Conservation (phyloP, 2,329 filamentous ascomycete species). For the Rutstroemia sydowiana region DNA sequence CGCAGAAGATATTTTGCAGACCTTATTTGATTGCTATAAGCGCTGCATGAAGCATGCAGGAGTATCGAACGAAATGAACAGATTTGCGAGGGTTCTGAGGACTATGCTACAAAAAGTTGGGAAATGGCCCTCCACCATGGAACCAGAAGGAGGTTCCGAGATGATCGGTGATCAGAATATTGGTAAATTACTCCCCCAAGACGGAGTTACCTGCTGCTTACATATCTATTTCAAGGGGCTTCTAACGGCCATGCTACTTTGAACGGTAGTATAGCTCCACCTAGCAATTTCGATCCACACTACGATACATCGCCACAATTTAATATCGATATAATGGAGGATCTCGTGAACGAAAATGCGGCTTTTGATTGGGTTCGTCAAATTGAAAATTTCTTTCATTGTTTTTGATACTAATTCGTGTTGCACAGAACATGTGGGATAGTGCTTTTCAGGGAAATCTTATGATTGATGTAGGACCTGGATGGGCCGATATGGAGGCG, state of each 20-base stretch:
- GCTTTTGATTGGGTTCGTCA: conserved; percentile 6
- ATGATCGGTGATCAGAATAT: background rate
- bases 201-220: background rate
- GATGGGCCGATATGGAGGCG: too few relatives aligned
- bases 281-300: background rate
- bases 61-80: conserved; percentile 18
- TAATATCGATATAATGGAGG: background rate
- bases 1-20: conserved; percentile 17
- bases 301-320: background rate
- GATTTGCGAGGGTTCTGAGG: conserved; percentile 17
- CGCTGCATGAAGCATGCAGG: conserved; percentile 17
- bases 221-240: background rate
- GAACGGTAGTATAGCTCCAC: background rate
- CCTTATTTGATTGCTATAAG: conserved; percentile 14
- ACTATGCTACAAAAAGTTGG: conserved; percentile 18
- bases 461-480: background rate
- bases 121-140: background rate
- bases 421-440: conserved; percentile 8
- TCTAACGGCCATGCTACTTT: background rate
- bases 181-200: background rate
- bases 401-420: background rate
- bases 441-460: conserved; percentile 2
- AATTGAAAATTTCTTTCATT: background rate
- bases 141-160: background rate
- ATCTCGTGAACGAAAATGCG: background rate